Base-by-base conservation (phyloP, 2,329 filamentous ascomycete genomes). In the Fusarium sp. region DNA sequence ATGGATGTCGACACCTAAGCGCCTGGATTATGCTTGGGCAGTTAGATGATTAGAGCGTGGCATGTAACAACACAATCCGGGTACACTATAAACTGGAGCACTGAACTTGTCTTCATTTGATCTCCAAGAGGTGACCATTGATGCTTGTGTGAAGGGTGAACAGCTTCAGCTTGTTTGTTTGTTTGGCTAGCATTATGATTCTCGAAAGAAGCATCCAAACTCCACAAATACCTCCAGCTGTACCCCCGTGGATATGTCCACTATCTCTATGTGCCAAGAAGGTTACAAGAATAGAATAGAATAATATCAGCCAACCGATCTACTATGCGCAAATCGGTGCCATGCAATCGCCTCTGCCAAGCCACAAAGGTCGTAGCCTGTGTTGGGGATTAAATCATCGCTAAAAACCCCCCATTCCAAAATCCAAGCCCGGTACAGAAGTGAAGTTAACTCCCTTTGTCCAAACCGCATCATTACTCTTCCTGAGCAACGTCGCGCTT, bases 1-100 rank as follows among this genome's bases (percentile, higher is more conserved):
- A 91, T 91, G 89, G 89, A 91, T 74, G 83, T 91, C 49, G 89
- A 91, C 78, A 81, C 84, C 76, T 91, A 73, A 63, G 64, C 38
- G 42, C 31, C 62, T 53, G 36, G 64, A 57, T 60, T 29, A 46
- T 53, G 31, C 36, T 59, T 58, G 42, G 64, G 56, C 53, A 36
- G 50, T 23, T 68, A 67, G 64, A 68, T 50, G 63, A 20, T 53
- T 64, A 69, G 62, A 66, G 42, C 62, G 70, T 42, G 68, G 59
- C 61, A 73, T 75, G 68, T 75, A 75, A 75, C 64, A 75, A 73
- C 57, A 57, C 51, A 63, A 67, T 65, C 59, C 68, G 51, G 62
- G 65, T 44, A 70, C 50, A 64, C 59, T 68, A 67, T 57, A 67
- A 66, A 66, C 60, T 61, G 66, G 58, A 71, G 61, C 50, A 64